Evolutionary conservation across 2,329 filamentous ascomycete genomes (phyloP).

Genomic region (Arthrocladium fulminans): DNA sequence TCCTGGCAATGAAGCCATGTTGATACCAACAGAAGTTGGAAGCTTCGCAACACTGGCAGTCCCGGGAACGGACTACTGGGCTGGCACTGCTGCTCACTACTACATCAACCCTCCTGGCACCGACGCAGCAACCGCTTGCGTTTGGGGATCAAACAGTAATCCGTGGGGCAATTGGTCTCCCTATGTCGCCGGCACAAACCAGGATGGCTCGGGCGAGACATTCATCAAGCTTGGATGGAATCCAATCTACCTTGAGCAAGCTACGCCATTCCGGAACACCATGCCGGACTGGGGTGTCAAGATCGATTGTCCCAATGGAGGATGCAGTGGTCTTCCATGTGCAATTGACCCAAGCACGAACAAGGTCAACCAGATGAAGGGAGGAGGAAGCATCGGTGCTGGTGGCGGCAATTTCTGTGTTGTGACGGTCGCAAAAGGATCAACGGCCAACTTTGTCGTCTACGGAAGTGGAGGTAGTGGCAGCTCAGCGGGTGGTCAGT

Average conservation of each 20-base stretch:
- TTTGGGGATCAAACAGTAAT: constrained; percentile 58
- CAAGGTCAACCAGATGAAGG: constrained; percentile 50
- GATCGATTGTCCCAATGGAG: constrained; percentile 57
- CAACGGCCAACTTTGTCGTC: constrained; percentile 59
- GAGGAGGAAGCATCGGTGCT: constrained; percentile 51
- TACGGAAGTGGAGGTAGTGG: constrained; percentile 36
- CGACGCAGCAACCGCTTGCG: constrained; percentile 51
- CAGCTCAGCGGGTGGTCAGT: constrained; percentile 13
- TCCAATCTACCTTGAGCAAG: constrained; percentile 56
- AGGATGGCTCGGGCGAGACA: constrained; percentile 54
- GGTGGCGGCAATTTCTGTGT: constrained; percentile 66
- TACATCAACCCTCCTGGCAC: constrained; percentile 71
- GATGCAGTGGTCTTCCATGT: constrained; percentile 68
- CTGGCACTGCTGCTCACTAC: constrained; percentile 62
- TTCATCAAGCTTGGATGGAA: constrained; percentile 72
- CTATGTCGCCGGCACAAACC: constrained; percentile 69
- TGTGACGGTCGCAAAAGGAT: constrained; percentile 61
- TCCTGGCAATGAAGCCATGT: constrained; percentile 72
- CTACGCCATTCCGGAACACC: constrained; percentile 45
- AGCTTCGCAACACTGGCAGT: constrained; percentile 54
- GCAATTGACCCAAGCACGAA: constrained; percentile 54
- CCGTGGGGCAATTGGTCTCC: constrained; percentile 68
- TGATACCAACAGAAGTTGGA: constrained; percentile 64
- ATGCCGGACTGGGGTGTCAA: constrained; percentile 59
- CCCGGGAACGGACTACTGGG: constrained; percentile 63